phyloP scores from a whole-genome alignment of 805 yeast species.

The Starmerella lactis-condensi region DNA sequence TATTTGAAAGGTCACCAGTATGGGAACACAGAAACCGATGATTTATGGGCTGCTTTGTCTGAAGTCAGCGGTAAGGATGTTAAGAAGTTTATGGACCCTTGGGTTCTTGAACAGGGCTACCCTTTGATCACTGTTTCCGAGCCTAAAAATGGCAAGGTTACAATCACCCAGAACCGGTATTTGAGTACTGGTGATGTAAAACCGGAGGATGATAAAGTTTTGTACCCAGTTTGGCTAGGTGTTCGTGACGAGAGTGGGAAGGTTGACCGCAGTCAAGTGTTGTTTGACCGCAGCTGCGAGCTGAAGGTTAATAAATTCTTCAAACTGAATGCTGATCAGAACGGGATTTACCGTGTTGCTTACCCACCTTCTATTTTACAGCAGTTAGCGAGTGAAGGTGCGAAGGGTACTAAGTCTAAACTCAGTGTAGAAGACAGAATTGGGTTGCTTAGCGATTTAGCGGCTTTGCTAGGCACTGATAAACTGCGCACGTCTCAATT shows the following conservation, averaged over 20 bases:
- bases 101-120: slow-evolving; percentile 60
- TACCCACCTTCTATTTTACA: slow-evolving; percentile 35
- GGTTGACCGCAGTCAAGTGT: slow-evolving; percentile 35
- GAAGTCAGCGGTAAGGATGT: slow-evolving; percentile 48
- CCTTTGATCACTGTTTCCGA: slow-evolving; percentile 42
- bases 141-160: slow-evolving; percentile 14
- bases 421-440: slow-evolving; percentile 43
- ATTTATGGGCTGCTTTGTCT: slow-evolving; percentile 50
- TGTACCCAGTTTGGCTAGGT: slow-evolving; percentile 39
- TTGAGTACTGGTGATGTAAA: slow-evolving; percentile 42
- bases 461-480: slow-evolving; percentile 37
- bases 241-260: slow-evolving; percentile 38
- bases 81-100: slow-evolving; percentile 38
- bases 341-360: slow-evolving; percentile 43
- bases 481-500: slow-evolving; percentile 30
- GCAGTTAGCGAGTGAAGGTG: slow-evolving; percentile 36
- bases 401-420: slow-evolving; percentile 28
- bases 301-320: slow-evolving; percentile 34
- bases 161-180: slow-evolving; percentile 41
- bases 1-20: slow-evolving; percentile 47
- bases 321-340: slow-evolving; percentile 43
- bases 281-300: slow-evolving; percentile 33
- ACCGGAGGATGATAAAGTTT: slow-evolving; percentile 36
- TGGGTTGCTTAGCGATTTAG: slow-evolving; percentile 46
- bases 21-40: slow-evolving; percentile 55